Evolutionary conservation across 1,139 yeast genomes (phyloP).

Genomic region (Zygosaccharomyces pseudobailii): DNA sequence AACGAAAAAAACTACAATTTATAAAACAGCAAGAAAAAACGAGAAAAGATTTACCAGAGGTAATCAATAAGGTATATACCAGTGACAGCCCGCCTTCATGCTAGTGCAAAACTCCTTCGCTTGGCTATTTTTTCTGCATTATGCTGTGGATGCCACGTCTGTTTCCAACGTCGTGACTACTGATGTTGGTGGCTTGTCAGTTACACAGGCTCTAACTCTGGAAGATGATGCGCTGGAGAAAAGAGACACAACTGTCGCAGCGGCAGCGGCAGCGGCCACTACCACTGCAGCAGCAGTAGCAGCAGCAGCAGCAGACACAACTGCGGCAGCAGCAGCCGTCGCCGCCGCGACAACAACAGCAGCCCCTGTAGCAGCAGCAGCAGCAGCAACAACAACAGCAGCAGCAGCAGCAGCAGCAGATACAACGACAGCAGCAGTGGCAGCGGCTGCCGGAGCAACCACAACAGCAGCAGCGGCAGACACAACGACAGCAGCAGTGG

Average conservation of each 20-base stretch:
- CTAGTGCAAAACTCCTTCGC: conserved; percentile 5
- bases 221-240: conserved; percentile 9
- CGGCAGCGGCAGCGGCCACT: conserved; percentile 14
- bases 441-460: background rate
- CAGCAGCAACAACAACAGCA: background rate
- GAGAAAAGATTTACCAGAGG: background rate
- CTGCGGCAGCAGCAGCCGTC: too few relatives aligned
- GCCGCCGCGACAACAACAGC: too few relatives aligned
- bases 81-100: conserved; percentile 1
- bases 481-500: background rate
- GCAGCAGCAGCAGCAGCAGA: background rate
- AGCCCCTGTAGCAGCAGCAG: background rate
- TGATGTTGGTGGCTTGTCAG: conserved; percentile 22
- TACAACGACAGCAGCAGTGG: background rate
- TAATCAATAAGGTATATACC: background rate
- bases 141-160: conserved; percentile 9
- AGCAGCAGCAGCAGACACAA: background rate
- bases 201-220: conserved; percentile 18
- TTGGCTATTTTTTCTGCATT: conserved; percentile 8
- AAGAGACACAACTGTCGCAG: conserved; percentile 16
- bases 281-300: conserved; percentile 6
- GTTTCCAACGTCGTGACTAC: conserved; percentile 33
- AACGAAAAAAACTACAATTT: background rate
- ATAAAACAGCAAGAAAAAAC: background rate
- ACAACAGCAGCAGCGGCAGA: background rate